Conservation (phyloP, 371 early-diverging fungal species). For the Mortierella sp. region DNA sequence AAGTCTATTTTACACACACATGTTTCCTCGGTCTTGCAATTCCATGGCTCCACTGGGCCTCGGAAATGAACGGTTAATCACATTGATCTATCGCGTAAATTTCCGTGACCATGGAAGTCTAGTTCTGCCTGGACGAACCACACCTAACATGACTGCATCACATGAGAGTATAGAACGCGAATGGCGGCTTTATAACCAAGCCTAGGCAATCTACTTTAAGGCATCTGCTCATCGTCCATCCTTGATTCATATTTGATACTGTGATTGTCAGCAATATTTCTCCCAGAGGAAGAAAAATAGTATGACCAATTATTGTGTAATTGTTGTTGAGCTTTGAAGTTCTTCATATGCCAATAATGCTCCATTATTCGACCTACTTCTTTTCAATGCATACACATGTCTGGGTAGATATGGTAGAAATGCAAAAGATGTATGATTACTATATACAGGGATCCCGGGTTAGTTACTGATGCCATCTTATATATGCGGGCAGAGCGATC, state of each 20-base stretch:
- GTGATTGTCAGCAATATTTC: neutral
- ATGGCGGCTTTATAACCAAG: too few species aligned
- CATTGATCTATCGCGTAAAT: neutral
- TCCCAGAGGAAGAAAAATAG: neutral
- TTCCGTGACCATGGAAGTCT: neutral
- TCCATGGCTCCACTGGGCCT: neutral
- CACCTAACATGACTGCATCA: too few species aligned
- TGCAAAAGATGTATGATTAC: neutral
- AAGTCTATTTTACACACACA: too few species aligned
- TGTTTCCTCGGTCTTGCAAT: neutral
- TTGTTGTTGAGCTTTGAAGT: neutral
- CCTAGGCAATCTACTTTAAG: too few species aligned
- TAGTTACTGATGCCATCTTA: neutral
- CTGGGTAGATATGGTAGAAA: too few species aligned
- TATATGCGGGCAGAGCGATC: neutral
- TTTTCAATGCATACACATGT: too few species aligned
- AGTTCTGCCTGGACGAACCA: neutral
- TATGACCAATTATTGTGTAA: neutral
- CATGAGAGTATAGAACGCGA: too few species aligned
- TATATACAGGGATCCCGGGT: neutral
- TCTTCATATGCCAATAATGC: neutral
- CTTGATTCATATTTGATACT: too few species aligned
- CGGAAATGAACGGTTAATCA: constrained; percentile 5
- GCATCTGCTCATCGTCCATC: too few species aligned
- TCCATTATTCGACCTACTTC: neutral